phyloP scores from a whole-genome alignment of 345 rosid genomes.

The Gossypium stocksii region DNA sequence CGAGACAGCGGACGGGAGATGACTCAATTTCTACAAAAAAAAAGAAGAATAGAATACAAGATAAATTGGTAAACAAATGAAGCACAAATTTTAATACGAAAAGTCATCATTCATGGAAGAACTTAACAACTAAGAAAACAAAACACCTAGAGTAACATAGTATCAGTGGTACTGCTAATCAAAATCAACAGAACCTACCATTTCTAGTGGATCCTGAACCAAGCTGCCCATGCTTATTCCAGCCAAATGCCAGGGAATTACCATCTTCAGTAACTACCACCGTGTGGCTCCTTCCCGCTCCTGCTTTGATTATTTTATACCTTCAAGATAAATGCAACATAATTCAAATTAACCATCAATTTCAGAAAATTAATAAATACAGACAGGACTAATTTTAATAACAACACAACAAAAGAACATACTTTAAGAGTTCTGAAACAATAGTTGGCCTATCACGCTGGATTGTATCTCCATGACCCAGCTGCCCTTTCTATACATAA shows the following conservation, averaged over 20 bases:
- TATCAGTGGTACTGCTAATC: not conserved
- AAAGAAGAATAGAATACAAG: not conserved
- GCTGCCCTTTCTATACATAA: slow-evolving; percentile 78
- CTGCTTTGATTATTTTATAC: slow-evolving; percentile 68
- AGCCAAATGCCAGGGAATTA: slow-evolving; percentile 79
- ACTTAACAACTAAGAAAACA: not conserved
- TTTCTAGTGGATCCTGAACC: slow-evolving; percentile 75
- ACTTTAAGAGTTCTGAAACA: slow-evolving; percentile 90
- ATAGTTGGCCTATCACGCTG: slow-evolving; percentile 92
- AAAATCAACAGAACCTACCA: slow-evolving; percentile 40
- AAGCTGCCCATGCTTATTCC: slow-evolving; percentile 96
- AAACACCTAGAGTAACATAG: not conserved
- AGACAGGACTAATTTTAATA: not conserved
- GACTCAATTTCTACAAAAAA: slow-evolving; percentile 56
- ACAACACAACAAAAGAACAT: slow-evolving; percentile 19
- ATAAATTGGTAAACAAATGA: slow-evolving; percentile 14
- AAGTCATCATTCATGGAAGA: not conserved
- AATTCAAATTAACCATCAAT: not conserved
- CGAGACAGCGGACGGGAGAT: slow-evolving; percentile 75
- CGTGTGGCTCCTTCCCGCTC: slow-evolving; percentile 75
- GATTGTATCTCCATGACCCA: slow-evolving; percentile 90
- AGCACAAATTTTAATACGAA: not conserved
- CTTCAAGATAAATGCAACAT: not conserved
- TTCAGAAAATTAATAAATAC: not conserved
- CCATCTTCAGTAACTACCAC: slow-evolving; percentile 81